Evolutionary conservation across 2,329 filamentous ascomycete genomes (phyloP).

Genomic region (Alternaria angustiovoidea): DNA sequence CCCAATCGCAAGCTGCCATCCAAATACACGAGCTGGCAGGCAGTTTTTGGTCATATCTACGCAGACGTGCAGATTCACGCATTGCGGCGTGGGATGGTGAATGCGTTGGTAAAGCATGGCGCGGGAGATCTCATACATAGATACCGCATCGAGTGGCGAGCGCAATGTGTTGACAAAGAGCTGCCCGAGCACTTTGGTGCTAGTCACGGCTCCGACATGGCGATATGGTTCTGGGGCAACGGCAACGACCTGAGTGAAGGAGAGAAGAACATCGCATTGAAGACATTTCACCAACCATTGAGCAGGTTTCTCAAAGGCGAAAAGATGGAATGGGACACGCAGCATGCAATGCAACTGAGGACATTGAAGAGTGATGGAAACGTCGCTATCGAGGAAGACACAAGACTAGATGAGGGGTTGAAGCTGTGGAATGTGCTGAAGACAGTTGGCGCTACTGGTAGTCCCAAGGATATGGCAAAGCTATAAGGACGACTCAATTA

Average conservation of each 20-base stretch:
- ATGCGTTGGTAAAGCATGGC: constrained; percentile 54
- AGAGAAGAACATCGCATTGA: constrained; percentile 56
- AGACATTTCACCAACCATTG: constrained; percentile 51
- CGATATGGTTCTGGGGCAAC: constrained; percentile 66
- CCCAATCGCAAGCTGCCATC: constrained; percentile 51
- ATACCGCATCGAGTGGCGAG: constrained; percentile 64
- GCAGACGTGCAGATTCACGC: constrained; percentile 65
- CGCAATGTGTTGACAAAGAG: constrained; percentile 54
- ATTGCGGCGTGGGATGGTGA: constrained; percentile 61
- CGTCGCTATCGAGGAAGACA: constrained; percentile 58
- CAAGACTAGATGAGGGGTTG: constrained; percentile 57
- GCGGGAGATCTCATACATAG: constrained; percentile 58
- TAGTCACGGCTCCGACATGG: constrained; percentile 63
- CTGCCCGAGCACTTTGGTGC: constrained; percentile 61
- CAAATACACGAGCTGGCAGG: constrained; percentile 56
- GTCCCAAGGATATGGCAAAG: constrained; percentile 14
- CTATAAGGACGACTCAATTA: constrained; percentile 5
- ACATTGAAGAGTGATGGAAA: constrained; percentile 56
- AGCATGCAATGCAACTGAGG: constrained; percentile 51
- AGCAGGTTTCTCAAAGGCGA: constrained; percentile 53
- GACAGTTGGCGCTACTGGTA: constrained; percentile 26
- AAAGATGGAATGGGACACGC: constrained; percentile 52
- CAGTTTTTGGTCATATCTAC: constrained; percentile 64
- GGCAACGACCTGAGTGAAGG: constrained; percentile 50
- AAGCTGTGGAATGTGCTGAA: constrained; percentile 57